Conservation (phyloP, 768 basidiomycete species). For the Podaxis sp. region DNA sequence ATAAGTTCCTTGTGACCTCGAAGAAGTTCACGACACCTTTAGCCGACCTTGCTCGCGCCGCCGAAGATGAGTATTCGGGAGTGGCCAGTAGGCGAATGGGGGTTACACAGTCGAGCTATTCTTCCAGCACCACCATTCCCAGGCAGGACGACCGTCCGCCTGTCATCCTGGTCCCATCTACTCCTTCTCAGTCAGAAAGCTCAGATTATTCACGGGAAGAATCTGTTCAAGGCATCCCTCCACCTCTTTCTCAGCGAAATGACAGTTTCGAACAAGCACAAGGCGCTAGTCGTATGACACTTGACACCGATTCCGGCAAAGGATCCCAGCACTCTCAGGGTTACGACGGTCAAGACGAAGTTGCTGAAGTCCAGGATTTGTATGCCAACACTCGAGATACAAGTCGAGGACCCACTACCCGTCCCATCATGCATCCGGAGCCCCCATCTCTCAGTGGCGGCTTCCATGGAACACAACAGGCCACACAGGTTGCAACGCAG, state of each 20-base stretch:
- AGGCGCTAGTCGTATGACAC: conserved; percentile 14
- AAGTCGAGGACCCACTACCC: background rate
- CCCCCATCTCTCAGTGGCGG: conserved; percentile 7
- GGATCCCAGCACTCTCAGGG: conserved; percentile 22
- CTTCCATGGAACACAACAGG: conserved; percentile 20
- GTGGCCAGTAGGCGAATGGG: background rate
- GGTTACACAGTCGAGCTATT: background rate
- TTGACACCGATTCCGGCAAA: conserved; percentile 21
- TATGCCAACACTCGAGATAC: background rate
- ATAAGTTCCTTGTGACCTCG: conserved; percentile 42
- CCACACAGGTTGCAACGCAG: conserved; percentile 38
- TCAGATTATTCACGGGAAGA: conserved; percentile 10
- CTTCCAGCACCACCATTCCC: background rate
- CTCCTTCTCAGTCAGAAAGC: conserved; percentile 48
- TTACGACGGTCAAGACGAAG: conserved; percentile 13
- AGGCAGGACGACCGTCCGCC: conserved; percentile 15
- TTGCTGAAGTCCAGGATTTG: conserved; percentile 12
- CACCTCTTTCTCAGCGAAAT: conserved; percentile 20
- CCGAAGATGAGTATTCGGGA: conserved; percentile 18
- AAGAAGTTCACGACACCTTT: conserved; percentile 59
- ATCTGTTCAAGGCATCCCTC: background rate
- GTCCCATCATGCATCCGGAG: background rate
- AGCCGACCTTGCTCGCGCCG: conserved; percentile 45
- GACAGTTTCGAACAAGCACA: conserved; percentile 12
- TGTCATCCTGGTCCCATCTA: conserved; percentile 47